Conservation (phyloP, 2,329 filamentous ascomycete genomes). For the Ilyonectria destructans region DNA sequence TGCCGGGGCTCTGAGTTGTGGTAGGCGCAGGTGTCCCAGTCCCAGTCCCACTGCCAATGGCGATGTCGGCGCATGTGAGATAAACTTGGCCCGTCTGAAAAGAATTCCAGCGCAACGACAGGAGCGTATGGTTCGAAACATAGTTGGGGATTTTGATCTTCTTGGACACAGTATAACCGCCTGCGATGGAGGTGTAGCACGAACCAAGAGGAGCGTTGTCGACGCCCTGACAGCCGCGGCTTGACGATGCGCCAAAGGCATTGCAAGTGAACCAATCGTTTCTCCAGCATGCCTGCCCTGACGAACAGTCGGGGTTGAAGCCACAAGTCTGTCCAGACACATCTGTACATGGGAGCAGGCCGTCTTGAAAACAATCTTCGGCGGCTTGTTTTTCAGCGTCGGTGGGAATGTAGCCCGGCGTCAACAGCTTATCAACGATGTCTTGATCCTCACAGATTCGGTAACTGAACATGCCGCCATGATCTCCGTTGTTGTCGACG, state of each 20-base stretch:
- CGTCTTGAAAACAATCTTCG: slow-evolving; percentile 67
- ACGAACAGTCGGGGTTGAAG: slow-evolving; percentile 64
- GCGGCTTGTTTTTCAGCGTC: slow-evolving; percentile 68
- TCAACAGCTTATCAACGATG: slow-evolving; percentile 66
- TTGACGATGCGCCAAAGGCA: slow-evolving; percentile 53
- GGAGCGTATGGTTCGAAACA: slow-evolving; percentile 64
- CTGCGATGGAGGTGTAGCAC: slow-evolving; percentile 67
- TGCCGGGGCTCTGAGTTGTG: slow-evolving; percentile 37
- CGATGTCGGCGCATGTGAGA: slow-evolving; percentile 68
- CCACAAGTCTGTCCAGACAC: slow-evolving; percentile 65
- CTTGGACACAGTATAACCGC: slow-evolving; percentile 69
- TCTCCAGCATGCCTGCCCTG: slow-evolving; percentile 61
- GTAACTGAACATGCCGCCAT: slow-evolving; percentile 71
- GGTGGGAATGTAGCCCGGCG: slow-evolving; percentile 64
- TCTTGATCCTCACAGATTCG: slow-evolving; percentile 68
- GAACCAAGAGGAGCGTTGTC: slow-evolving; percentile 61
- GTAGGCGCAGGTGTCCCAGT: slow-evolving; percentile 29
- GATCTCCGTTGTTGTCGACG: slow-evolving; percentile 70
- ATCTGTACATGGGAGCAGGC: slow-evolving; percentile 65
- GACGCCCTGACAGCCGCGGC: slow-evolving; percentile 63
- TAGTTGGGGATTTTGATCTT: slow-evolving; percentile 67
- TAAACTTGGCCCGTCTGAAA: slow-evolving; percentile 71
- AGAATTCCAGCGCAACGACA: slow-evolving; percentile 70
- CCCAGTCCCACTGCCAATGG: slow-evolving; percentile 51
- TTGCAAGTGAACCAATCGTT: slow-evolving; percentile 73